Evolutionary conservation across 306 rosid genomes (phyloP).

Genomic region (Fagus crenata): DNA sequence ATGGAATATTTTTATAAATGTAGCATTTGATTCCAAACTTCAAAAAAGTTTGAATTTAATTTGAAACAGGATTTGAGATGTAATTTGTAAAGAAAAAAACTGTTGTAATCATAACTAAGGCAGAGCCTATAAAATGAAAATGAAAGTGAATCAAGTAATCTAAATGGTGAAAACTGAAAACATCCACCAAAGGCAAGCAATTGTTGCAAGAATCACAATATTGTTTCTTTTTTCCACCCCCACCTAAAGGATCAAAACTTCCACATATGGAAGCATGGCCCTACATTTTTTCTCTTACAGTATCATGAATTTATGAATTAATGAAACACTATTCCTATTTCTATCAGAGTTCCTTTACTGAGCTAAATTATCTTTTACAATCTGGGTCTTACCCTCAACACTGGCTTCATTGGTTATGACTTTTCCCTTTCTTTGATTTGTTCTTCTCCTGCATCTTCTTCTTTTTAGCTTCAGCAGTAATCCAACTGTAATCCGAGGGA

Average conservation of each 20-base stretch:
- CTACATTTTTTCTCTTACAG: conserved; percentile 24
- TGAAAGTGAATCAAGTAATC: conserved; percentile 26
- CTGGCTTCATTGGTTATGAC: conserved; percentile 47
- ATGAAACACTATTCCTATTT: conserved; percentile 30
- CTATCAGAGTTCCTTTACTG: conserved; percentile 33
- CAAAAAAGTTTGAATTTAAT: too few species aligned
- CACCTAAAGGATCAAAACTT: conserved; percentile 33
- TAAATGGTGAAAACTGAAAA: conserved; percentile 12
- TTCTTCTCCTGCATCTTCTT: conserved; percentile 92
- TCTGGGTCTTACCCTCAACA: conserved; percentile 21
- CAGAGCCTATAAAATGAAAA: background rate
- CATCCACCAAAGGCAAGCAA: conserved; percentile 19
- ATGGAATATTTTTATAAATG: too few species aligned
- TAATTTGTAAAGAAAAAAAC: too few species aligned
- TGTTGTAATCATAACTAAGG: background rate
- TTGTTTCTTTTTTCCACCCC: conserved; percentile 24
- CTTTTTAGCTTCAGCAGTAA: conserved; percentile 79
- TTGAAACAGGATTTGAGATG: too few species aligned
- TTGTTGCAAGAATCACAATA: conserved; percentile 37
- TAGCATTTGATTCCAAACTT: too few species aligned
- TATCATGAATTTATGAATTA: conserved; percentile 35
- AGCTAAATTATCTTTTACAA: conserved; percentile 36
- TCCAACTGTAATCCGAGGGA: conserved; percentile 83
- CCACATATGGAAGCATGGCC: conserved; percentile 22
- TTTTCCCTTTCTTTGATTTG: conserved; percentile 80